Evolutionary conservation across 202 grass and related monocot genomes (phyloP).

Genomic region (Musa balbisiana): DNA sequence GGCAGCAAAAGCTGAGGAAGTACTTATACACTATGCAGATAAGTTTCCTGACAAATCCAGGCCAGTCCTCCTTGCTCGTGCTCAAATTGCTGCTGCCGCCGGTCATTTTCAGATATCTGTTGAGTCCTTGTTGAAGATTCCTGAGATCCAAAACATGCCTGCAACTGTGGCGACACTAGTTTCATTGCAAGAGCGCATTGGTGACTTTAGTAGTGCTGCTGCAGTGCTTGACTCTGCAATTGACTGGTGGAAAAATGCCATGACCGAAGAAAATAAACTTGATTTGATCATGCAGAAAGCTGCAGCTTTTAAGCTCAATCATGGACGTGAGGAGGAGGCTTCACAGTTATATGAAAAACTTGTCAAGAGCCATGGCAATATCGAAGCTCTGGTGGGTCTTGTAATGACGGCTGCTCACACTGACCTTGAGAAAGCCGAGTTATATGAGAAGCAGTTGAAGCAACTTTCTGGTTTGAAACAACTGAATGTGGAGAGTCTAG

Average conservation of each 20-base stretch:
- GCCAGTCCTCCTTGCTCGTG: slow-evolving; percentile 52
- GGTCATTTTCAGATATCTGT: slow-evolving; percentile 73
- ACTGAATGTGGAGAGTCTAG: slow-evolving; percentile 59
- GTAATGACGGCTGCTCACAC: slow-evolving; percentile 56
- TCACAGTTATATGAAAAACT: slow-evolving; percentile 71
- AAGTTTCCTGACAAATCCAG: slow-evolving; percentile 65
- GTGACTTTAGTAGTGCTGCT: slow-evolving; percentile 38
- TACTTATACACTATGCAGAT: slow-evolving; percentile 51
- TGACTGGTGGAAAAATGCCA: slow-evolving; percentile 73
- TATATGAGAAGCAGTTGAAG: slow-evolving; percentile 75
- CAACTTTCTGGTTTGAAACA: slow-evolving; percentile 66
- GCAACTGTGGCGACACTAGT: slow-evolving; percentile 68
- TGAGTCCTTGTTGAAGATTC: slow-evolving; percentile 59
- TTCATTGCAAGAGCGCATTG: slow-evolving; percentile 53
- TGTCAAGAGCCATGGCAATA: slow-evolving; percentile 56
- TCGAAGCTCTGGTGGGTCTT: slow-evolving; percentile 67
- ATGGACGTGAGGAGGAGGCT: slow-evolving; percentile 67
- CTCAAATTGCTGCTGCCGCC: slow-evolving; percentile 57
- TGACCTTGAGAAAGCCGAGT: slow-evolving; percentile 71
- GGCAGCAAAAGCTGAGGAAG: slow-evolving; percentile 68
- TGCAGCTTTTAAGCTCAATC: slow-evolving; percentile 70
- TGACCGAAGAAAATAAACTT: slow-evolving; percentile 66
- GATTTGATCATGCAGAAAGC: slow-evolving; percentile 55
- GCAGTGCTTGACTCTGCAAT: slow-evolving; percentile 72
- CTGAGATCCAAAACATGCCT: slow-evolving; percentile 80